These are phyloP conservation scores for Haematococcus lacustris DNA, from an alignment of 139 green algal genomes.

Conservation along the genomic window DNA sequence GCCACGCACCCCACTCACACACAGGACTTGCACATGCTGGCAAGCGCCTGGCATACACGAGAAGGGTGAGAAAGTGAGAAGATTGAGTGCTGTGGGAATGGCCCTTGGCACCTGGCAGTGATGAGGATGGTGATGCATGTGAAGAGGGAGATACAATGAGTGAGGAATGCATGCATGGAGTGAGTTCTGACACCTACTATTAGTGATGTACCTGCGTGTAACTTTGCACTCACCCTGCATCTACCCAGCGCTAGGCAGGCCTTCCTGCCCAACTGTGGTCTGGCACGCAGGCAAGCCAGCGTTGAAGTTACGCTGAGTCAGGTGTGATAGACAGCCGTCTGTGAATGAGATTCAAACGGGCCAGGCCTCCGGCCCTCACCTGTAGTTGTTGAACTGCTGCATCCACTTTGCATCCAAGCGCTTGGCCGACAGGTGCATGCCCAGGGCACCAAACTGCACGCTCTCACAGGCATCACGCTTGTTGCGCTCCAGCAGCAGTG, in stretches of 20 bases:
- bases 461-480: constrained; percentile 26
- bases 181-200: too few species aligned
- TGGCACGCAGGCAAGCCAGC: neutral
- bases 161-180: too few species aligned
- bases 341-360: too few species aligned
- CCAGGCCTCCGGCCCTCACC: neutral
- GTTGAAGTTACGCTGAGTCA: neutral
- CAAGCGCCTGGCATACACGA: neutral
- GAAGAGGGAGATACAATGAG: too few species aligned
- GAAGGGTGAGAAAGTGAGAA: neutral
- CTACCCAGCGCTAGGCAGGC: neutral
- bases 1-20: neutral
- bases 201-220: too few species aligned
- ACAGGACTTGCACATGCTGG: neutral
- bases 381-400: constrained; percentile 14
- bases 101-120: neutral
- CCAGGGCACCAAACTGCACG: constrained; percentile 49
- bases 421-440: constrained; percentile 40
- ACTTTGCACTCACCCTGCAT: neutral
- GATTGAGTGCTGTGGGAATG: neutral
- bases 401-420: constrained; percentile 33
- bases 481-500: constrained; percentile 21
- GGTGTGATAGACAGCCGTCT: neutral
- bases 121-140: too few species aligned
- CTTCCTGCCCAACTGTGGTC: neutral